A percentile compares a stretch with the other conserved stretches of the same genome.
Conservation (phyloP, 768 basidiomycete genomes). For the Pulveroboletus sp. region DNA sequence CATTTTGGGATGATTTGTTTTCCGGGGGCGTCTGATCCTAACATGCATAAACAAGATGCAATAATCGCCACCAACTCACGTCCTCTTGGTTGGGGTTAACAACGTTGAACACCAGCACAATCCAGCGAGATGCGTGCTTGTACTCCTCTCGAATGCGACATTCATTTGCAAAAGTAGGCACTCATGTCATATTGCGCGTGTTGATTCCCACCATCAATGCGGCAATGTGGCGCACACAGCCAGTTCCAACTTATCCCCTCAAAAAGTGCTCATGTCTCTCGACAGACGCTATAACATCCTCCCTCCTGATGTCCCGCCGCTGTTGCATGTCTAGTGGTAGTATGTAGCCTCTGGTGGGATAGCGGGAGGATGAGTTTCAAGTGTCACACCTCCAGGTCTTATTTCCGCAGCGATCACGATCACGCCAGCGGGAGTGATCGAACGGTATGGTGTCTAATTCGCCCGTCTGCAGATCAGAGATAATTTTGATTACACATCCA, state of each 20-base stretch:
- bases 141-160: no score
- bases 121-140: background rate
- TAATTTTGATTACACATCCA: background rate
- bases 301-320: no score
- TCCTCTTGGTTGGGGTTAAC: background rate
- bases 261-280: no score
- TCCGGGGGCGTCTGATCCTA: slow-evolving; percentile 25
- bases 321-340: no score
- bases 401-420: slow-evolving; percentile 22
- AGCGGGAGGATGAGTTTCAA: slow-evolving; percentile 3
- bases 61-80: background rate
- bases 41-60: slow-evolving; percentile 21
- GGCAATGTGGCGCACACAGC: no score
- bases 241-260: no score
- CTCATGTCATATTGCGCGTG: no score
- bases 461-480: slow-evolving; percentile 13
- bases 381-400: background rate
- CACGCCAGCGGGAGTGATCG: slow-evolving; percentile 5
- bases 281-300: no score
- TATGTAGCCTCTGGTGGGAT: background rate
- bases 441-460: slow-evolving; percentile 5
- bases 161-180: no score
- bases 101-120: background rate
- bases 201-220: no score
- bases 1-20: slow-evolving; percentile 19